Evolutionary conservation across 139 green algal species (phyloP), one percentile per base, ranked within the genome.

Genomic region (Eudorina sp.): DNA sequence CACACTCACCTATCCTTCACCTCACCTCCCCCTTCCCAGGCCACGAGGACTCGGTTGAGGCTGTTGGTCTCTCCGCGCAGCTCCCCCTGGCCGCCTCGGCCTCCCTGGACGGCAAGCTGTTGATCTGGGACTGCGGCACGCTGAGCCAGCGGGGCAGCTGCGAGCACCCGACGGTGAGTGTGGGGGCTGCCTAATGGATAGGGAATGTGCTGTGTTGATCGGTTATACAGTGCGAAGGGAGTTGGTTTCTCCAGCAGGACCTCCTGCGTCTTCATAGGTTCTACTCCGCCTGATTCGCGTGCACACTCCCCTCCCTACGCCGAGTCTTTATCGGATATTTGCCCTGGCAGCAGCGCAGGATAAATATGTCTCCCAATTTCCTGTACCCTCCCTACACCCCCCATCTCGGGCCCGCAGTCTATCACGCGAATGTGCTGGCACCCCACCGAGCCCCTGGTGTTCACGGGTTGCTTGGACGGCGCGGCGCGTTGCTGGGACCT

Each of bases 401-500:
- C 51, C 51, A 58, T 16, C 51, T 16, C 51, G 13, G 16, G 21
- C 29, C 18, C 36, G 25, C 45, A 82, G 79, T 82, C 86, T 6
- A 62, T 97, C 53, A 96, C 94, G 29, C 91, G 93, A 34, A 89
- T 97, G 73, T 84, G 64, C 0, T 94, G 90, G 88, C 93, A 97
- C 83, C 94, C 94, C 27, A 90, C 78, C 0, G 76, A 95, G 88
- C 93, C 95, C 1, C 74, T 98, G 6, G 88, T 98, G 0, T 92
- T 95, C 62, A 98, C 95, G 0, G 95, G 87, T 29, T 97, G 95
- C 80, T 34, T 97, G 40, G 97, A 99, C 85, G 97, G 96, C 31
- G 76, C 90, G 4, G 91, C 97, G 74, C 91, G 96, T 25, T 92
- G 91, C 55, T 99, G 96, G 94, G 97, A 99, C 87, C 72, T 95